Conservation (phyloP, 1,284 basidiomycete species). For the Leccinum fuscescens region DNA sequence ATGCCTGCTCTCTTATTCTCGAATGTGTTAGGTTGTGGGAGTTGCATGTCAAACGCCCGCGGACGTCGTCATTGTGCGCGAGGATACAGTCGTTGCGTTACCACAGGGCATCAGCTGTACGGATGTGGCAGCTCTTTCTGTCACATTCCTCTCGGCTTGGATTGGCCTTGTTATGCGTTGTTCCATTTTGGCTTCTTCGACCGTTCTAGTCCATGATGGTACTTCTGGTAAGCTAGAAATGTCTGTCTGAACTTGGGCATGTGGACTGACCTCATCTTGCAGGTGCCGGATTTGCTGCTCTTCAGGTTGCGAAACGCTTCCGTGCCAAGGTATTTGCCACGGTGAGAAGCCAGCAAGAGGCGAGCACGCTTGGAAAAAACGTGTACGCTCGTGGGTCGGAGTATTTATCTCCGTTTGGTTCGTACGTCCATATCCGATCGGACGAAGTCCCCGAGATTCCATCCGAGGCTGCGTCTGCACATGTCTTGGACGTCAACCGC, state of each 20-base stretch:
- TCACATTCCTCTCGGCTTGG: conserved; percentile 27
- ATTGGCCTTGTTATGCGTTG: conserved; percentile 24
- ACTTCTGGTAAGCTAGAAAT: conserved; percentile 19
- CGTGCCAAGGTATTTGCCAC: conserved; percentile 21
- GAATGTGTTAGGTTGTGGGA: conserved; percentile 14
- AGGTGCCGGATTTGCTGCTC: conserved; percentile 22
- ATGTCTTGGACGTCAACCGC: conserved; percentile 20
- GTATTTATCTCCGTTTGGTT: conserved; percentile 26
- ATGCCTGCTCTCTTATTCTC: neutral
- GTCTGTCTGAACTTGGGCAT: neutral
- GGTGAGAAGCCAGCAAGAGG: conserved; percentile 15
- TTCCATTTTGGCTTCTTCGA: conserved; percentile 21
- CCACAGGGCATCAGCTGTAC: conserved; percentile 11
- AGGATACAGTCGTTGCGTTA: conserved; percentile 16
- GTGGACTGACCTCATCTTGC: conserved; percentile 6
- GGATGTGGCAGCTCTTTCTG: conserved; percentile 23
- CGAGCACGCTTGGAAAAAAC: conserved; percentile 16
- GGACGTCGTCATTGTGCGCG: conserved; percentile 10
- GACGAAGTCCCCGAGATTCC: conserved; percentile 20
- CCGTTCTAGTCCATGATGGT: conserved; percentile 30
- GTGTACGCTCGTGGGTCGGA: conserved; percentile 19
- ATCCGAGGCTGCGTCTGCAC: conserved; percentile 12
- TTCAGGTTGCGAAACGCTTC: conserved; percentile 24
- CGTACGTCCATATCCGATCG: conserved; percentile 25
- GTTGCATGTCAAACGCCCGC: conserved; percentile 15